A percentile compares a stretch with the other conserved stretches of the same genome.
These are phyloP conservation scores for Phlyctochytrium arcticum DNA, from an alignment of 192 early-diverging fungal genomes.

Conservation along the genomic window DNA sequence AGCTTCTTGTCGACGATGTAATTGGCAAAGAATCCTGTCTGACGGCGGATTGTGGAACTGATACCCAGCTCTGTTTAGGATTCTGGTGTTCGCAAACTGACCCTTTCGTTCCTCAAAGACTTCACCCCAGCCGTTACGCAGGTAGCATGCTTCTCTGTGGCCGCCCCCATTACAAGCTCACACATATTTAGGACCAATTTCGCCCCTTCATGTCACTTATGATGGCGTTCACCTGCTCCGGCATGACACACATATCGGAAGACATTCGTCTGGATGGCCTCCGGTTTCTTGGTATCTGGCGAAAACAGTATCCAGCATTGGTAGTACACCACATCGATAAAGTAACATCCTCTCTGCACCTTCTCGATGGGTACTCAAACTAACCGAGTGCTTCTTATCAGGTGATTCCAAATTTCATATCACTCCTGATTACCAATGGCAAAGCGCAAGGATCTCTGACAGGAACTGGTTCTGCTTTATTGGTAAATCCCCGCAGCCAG, in stretches of 20 bases:
- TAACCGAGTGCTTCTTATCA: conserved; percentile 22
- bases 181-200: conserved; percentile 48
- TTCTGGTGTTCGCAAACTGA: conserved; percentile 18
- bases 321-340: conserved; percentile 66
- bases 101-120: conserved; percentile 13
- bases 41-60: background rate
- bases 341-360: conserved; percentile 30
- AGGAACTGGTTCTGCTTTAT: conserved; percentile 26
- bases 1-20: conserved; percentile 45
- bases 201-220: conserved; percentile 76
- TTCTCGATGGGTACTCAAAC: too few species aligned
- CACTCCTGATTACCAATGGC: conserved; percentile 46
- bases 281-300: conserved; percentile 71
- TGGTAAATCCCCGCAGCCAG: conserved; percentile 31
- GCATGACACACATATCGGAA: conserved; percentile 85
- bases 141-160: conserved; percentile 35
- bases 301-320: conserved; percentile 56
- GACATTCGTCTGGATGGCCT: conserved; percentile 80
- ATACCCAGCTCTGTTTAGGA: conserved; percentile 12
- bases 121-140: conserved; percentile 17
- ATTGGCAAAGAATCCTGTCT: background rate
- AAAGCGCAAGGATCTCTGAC: conserved; percentile 2
- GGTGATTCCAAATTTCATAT: conserved; percentile 64
- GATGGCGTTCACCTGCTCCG: conserved; percentile 77
- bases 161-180: background rate